phyloP scores from a whole-genome alignment of 352 stramenopile genomes.

The Pythium vanterpoolii region DNA sequence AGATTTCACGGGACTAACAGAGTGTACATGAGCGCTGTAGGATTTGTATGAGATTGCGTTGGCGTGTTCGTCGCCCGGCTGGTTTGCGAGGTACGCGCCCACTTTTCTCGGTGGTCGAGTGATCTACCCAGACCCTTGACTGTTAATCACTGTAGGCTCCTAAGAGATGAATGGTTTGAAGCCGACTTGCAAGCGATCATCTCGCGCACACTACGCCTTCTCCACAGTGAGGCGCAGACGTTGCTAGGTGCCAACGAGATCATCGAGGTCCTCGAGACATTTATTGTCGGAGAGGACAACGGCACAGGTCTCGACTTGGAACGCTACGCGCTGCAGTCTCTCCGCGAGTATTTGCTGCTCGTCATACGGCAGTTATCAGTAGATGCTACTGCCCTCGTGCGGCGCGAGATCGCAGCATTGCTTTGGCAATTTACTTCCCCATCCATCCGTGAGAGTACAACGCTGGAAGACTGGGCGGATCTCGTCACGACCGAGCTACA shows the following conservation, averaged over 20 bases:
- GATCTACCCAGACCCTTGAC: too few species aligned
- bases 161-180: slow-evolving; percentile 28
- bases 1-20: not conserved
- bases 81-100: slow-evolving; percentile 34
- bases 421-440: slow-evolving; percentile 5
- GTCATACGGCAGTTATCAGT: slow-evolving; percentile 3
- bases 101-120: too few species aligned
- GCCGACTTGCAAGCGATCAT: slow-evolving; percentile 16
- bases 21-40: slow-evolving; percentile 7
- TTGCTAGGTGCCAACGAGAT: slow-evolving; percentile 25
- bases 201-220: slow-evolving; percentile 6
- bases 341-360: slow-evolving; percentile 22
- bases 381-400: not conserved
- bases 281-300: not conserved
- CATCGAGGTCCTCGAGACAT: slow-evolving; percentile 3
- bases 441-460: not conserved
- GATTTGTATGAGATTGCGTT: slow-evolving; percentile 29
- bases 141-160: slow-evolving; percentile 2
- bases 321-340: not conserved
- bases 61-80: slow-evolving; percentile 31
- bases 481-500: slow-evolving; percentile 12
- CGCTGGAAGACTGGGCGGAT: slow-evolving; percentile 15
- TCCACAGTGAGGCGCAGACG: slow-evolving; percentile 17
- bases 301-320: not conserved
- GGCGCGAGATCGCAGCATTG: slow-evolving; percentile 11